These are phyloP conservation scores for Neonothopanus nambi DNA, from an alignment of 1,284 basidiomycete species.

Conservation along the genomic window DNA sequence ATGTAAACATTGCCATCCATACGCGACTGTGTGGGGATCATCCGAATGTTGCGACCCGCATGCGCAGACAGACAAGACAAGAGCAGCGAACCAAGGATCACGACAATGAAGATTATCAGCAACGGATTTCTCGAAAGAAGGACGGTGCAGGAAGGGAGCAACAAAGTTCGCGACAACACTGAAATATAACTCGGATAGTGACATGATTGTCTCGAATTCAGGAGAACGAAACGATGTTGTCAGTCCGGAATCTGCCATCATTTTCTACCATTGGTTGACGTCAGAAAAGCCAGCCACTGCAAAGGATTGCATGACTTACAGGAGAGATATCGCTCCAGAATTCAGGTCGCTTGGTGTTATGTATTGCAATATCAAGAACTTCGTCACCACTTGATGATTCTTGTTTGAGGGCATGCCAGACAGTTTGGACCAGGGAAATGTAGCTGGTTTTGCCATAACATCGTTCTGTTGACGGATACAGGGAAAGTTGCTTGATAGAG, in stretches of 20 bases:
- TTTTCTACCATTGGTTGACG: not conserved
- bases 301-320: not conserved
- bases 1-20: not conserved
- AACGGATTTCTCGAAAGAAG: slow-evolving; percentile 4
- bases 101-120: not conserved
- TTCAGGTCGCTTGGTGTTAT: not conserved
- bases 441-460: slow-evolving; percentile 4
- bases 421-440: slow-evolving; percentile 2
- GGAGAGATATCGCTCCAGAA: slow-evolving; percentile 4
- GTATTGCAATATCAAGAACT: slow-evolving; percentile 4
- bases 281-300: not conserved
- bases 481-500: too few relatives aligned
- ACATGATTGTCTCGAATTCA: not conserved
- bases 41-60: slow-evolving; percentile 2
- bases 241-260: not conserved
- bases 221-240: not conserved
- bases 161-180: not conserved
- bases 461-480: too few relatives aligned
- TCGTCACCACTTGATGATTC: not conserved
- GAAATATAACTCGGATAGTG: slow-evolving; percentile 1
- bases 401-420: not conserved
- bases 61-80: slow-evolving; percentile 3
- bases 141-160: slow-evolving; percentile 4
- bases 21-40: not conserved
- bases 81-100: slow-evolving; percentile 2